These are phyloP conservation scores for Argentina anserina DNA, from an alignment of 306 rosid species.

Conservation along the genomic window DNA sequence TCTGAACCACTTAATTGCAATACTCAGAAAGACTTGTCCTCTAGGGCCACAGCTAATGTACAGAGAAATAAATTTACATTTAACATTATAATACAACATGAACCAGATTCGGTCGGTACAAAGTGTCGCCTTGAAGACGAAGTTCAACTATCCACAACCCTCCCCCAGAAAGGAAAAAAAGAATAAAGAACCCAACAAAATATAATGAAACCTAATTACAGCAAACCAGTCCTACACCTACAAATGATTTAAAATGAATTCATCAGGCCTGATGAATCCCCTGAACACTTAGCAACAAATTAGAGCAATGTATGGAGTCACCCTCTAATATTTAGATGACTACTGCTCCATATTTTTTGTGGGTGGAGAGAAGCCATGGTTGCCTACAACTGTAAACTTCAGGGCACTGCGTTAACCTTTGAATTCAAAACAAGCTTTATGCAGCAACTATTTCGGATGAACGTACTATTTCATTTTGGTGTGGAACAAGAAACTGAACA, in stretches of 20 bases:
- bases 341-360: slow-evolving; percentile 5
- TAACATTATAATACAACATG: slow-evolving; percentile 23
- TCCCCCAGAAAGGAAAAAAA: not conserved
- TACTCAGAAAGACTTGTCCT: not conserved
- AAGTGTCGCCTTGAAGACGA: not conserved
- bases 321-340: slow-evolving; percentile 19
- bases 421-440: slow-evolving; percentile 14
- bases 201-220: not conserved
- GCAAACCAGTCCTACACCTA: slow-evolving; percentile 6
- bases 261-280: slow-evolving; percentile 16
- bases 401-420: not conserved
- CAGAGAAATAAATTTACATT: slow-evolving; percentile 20
- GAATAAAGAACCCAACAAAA: not conserved
- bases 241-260: not conserved
- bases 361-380: not conserved
- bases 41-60: not conserved
- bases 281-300: not conserved
- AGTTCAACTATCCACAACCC: not conserved
- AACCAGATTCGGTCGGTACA: not conserved
- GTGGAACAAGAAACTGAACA: slow-evolving; percentile 63
- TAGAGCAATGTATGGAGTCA: slow-evolving; percentile 10
- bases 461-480: slow-evolving; percentile 29
- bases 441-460: slow-evolving; percentile 5
- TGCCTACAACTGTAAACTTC: not conserved
- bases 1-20: not conserved